Evolutionary conservation across 2,329 filamentous ascomycete genomes (phyloP).

Genomic region (Penicillium hordei): DNA sequence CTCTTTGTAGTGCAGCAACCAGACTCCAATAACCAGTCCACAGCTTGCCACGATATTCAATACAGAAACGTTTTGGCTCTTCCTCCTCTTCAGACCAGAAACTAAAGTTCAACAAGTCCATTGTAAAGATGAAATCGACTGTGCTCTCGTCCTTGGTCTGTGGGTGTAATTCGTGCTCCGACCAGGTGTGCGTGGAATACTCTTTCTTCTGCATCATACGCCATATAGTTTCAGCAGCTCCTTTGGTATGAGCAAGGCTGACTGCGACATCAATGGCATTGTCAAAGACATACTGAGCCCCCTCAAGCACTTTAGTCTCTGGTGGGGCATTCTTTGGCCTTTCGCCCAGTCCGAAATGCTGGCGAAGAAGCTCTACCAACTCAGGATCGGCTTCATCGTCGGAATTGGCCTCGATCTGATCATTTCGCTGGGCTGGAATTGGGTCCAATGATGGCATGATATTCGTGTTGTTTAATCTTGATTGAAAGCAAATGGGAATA

Average conservation of each 20-base stretch:
- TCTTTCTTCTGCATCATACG: constrained; percentile 76
- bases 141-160: constrained; percentile 75
- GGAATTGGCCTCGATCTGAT: constrained; percentile 60
- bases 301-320: constrained; percentile 78
- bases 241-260: constrained; percentile 77
- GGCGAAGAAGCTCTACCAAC: constrained; percentile 78
- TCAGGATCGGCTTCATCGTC: constrained; percentile 90
- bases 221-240: constrained; percentile 76
- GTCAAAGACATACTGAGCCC: constrained; percentile 83
- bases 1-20: constrained; percentile 81
- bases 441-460: constrained; percentile 23
- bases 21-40: constrained; percentile 98
- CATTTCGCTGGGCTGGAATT: constrained; percentile 14
- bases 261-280: constrained; percentile 91
- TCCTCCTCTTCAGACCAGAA: constrained; percentile 82
- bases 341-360: constrained; percentile 67
- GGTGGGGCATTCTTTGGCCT: constrained; percentile 57
- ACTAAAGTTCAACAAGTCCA: constrained; percentile 95
- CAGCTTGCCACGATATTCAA: constrained; percentile 74
- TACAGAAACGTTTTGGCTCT: constrained; percentile 68
- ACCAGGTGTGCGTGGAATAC: constrained; percentile 85
- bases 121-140: constrained; percentile 90
- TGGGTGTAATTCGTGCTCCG: constrained; percentile 85
- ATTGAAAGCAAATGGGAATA: background rate
- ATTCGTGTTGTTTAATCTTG: background rate